These are phyloP conservation scores for Aureobasidium melanogenum DNA, from an alignment of 2,329 filamentous ascomycete species.

Conservation along the genomic window DNA sequence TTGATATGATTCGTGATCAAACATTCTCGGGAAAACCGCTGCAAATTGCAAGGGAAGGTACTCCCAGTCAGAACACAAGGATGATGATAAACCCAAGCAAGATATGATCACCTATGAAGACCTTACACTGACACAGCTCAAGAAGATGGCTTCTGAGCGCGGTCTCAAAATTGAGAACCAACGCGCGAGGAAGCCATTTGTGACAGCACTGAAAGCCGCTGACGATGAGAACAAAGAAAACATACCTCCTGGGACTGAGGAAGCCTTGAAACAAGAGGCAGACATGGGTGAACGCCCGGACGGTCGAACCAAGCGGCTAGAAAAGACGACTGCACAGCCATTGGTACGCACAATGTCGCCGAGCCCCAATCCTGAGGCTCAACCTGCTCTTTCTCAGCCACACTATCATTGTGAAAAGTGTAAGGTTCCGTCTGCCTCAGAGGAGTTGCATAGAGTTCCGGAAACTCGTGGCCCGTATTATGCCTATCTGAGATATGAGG, in stretches of 20 bases:
- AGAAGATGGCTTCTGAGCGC: not conserved
- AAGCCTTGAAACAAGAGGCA: not conserved
- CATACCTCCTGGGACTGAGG: not conserved
- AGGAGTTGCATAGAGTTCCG: not conserved
- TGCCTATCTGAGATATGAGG: not conserved
- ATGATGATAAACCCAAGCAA: not conserved
- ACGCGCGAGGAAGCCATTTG: not conserved
- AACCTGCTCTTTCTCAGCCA: not conserved
- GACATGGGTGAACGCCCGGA: not conserved
- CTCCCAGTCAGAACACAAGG: not conserved
- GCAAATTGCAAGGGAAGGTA: constrained; percentile 5
- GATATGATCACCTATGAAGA: not conserved
- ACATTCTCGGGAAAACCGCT: not conserved
- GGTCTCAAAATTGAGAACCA: not conserved
- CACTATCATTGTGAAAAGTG: not conserved
- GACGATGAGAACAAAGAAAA: not conserved
- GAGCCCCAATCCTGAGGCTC: not conserved
- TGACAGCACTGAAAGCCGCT: not conserved
- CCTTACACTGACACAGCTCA: not conserved
- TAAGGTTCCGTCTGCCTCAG: not conserved
- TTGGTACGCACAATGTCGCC: not conserved
- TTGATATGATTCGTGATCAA: constrained; percentile 1
- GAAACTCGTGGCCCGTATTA: not conserved
- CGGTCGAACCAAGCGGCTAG: not conserved
- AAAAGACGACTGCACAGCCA: not conserved